phyloP scores from a whole-genome alignment of 805 yeast species.

The Barnettozyma botsteinii region DNA sequence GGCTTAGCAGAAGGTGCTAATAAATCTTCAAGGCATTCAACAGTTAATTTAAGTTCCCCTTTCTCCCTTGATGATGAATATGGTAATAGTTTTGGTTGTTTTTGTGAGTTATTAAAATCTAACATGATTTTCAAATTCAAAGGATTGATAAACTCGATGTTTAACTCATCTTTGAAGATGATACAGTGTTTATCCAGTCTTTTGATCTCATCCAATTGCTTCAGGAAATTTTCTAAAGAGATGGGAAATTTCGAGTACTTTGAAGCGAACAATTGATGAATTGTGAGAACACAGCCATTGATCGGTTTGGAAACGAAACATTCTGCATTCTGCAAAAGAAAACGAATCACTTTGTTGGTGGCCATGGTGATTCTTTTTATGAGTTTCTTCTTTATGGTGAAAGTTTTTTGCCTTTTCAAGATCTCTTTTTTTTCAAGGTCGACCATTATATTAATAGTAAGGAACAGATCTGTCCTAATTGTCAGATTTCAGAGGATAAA shows the following conservation, averaged over 20 bases:
- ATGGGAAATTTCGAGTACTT: background rate
- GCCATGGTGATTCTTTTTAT: background rate
- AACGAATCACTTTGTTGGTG: background rate
- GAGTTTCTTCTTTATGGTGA: no score
- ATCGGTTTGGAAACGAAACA: background rate
- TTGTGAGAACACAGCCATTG: constrained; percentile 1
- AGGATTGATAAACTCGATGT: constrained; percentile 17
- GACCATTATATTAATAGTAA: background rate
- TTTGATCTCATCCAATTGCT: background rate
- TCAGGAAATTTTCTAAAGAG: background rate
- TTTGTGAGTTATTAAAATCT: background rate
- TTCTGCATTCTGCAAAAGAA: background rate
- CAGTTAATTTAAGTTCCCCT: background rate
- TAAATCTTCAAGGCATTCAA: constrained; percentile 3
- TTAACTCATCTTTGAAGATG: background rate
- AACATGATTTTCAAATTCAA: constrained; percentile 10
- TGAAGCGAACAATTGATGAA: constrained; percentile 1
- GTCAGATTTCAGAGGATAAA: no score
- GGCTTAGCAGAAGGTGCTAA: constrained; percentile 4
- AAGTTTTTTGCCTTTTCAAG: background rate
- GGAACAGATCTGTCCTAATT: no score
- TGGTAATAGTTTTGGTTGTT: no score
- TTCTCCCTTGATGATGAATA: no score
- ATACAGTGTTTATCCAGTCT: constrained; percentile 12
- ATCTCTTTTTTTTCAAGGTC: background rate